These are phyloP conservation scores for Coniella vitis DNA, from an alignment of 2,329 filamentous ascomycete genomes.

Conservation along the genomic window DNA sequence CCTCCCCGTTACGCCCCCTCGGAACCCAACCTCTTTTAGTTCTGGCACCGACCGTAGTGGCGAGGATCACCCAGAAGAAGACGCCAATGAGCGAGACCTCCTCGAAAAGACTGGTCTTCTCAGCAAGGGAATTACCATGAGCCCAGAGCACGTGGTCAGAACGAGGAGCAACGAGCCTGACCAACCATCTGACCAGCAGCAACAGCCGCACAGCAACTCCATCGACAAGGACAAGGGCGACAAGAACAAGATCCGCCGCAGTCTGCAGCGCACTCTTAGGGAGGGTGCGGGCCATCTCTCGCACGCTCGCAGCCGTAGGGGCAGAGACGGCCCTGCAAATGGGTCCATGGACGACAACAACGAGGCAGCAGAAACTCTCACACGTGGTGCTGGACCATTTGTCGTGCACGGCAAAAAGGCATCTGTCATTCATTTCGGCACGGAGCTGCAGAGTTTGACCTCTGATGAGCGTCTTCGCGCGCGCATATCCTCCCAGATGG, in stretches of 20 bases:
- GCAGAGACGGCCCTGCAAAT: conserved; percentile 64
- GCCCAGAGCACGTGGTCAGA: conserved; percentile 34
- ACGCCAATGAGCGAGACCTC: conserved; percentile 61
- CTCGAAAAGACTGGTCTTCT: conserved; percentile 62
- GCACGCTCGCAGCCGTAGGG: conserved; percentile 67
- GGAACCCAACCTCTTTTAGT: conserved; percentile 24
- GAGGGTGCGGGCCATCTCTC: conserved; percentile 64
- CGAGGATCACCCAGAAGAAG: conserved; percentile 41
- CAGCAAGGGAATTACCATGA: conserved; percentile 35
- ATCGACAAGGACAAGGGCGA: conserved; percentile 48
- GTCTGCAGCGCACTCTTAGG: conserved; percentile 81
- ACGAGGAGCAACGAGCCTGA: conserved; percentile 35
- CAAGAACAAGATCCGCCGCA: conserved; percentile 68
- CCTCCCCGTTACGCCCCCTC: conserved; percentile 26
- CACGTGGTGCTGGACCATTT: conserved; percentile 79
- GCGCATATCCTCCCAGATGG: conserved; percentile 43
- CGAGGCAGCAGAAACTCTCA: conserved; percentile 57
- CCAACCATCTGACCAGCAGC: conserved; percentile 27
- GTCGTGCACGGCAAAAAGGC: conserved; percentile 98
- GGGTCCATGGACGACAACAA: conserved; percentile 47
- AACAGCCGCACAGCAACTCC: conserved; percentile 17
- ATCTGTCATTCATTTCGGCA: conserved; percentile 90
- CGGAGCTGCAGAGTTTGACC: conserved; percentile 75
- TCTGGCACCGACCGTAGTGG: conserved; percentile 25
- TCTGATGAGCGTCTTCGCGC: conserved; percentile 65